Conservation (phyloP, 805 yeast genomes). For the Candida stauntonica region DNA sequence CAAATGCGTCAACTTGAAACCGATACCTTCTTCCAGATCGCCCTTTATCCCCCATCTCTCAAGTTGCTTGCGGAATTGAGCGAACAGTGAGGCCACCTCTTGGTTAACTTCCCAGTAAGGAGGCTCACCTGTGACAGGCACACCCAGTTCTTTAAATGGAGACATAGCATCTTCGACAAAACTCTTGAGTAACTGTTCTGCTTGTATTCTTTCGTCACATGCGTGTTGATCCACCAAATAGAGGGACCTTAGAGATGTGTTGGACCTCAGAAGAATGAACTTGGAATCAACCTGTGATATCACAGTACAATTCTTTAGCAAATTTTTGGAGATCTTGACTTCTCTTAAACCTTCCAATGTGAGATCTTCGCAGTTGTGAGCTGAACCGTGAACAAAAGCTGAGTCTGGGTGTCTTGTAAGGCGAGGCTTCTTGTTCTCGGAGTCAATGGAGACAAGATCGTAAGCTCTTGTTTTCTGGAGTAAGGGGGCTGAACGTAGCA, state of each 20-base stretch:
- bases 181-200: slow-evolving; percentile 46
- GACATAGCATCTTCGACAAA: slow-evolving; percentile 30
- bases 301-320: slow-evolving; percentile 29
- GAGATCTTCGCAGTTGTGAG: neutral
- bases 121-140: slow-evolving; percentile 9
- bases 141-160: slow-evolving; percentile 17
- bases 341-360: slow-evolving; percentile 7
- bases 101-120: slow-evolving; percentile 20
- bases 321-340: slow-evolving; percentile 15
- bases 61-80: slow-evolving; percentile 28
- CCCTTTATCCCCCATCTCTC: slow-evolving; percentile 42
- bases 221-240: slow-evolving; percentile 79
- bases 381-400: neutral
- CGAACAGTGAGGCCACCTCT: slow-evolving; percentile 33
- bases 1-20: slow-evolving; percentile 35
- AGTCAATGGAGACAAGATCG: too few species aligned
- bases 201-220: slow-evolving; percentile 66
- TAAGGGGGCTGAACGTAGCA: too few species aligned
- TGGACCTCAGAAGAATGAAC: slow-evolving; percentile 47
- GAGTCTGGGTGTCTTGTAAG: slow-evolving; percentile 2
- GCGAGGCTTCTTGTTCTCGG: slow-evolving; percentile 8
- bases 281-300: slow-evolving; percentile 60
- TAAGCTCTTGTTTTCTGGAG: neutral
- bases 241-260: slow-evolving; percentile 17
- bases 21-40: slow-evolving; percentile 1